These are phyloP conservation scores for Artemisia tridentata DNA, from an alignment of 129 eudicot species.

Conservation along the genomic window DNA sequence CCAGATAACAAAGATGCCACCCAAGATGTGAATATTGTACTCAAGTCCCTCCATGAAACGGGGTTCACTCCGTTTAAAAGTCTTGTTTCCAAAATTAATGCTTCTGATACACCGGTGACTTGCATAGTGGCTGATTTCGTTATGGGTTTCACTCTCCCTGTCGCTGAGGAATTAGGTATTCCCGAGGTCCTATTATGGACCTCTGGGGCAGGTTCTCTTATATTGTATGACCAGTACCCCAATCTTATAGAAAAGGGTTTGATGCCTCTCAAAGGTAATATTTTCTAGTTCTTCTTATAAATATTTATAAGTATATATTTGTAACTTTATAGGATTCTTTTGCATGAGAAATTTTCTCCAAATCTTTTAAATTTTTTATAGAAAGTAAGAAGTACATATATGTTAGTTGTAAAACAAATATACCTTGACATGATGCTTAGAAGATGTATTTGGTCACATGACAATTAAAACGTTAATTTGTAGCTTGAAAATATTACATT, in stretches of 20 bases:
- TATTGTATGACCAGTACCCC: slow-evolving; percentile 27
- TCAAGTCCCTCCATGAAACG: slow-evolving; percentile 27
- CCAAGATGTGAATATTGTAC: slow-evolving; percentile 13
- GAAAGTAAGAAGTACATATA: too few species aligned
- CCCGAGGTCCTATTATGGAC: slow-evolving; percentile 36
- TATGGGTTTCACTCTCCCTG: slow-evolving; percentile 36
- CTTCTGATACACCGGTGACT: slow-evolving; percentile 29
- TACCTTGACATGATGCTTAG: too few species aligned
- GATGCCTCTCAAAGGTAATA: slow-evolving; percentile 40
- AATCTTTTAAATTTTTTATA: too few species aligned
- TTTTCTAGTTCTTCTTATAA: not conserved
- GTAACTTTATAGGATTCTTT: not conserved
- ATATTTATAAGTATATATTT: not conserved
- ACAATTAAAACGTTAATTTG: too few species aligned
- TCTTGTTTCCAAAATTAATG: slow-evolving; percentile 23
- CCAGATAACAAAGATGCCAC: slow-evolving; percentile 32
- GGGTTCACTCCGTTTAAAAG: slow-evolving; percentile 31
- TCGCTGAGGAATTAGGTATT: slow-evolving; percentile 26
- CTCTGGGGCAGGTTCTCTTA: slow-evolving; percentile 22
- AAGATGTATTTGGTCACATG: too few species aligned
- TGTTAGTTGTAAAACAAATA: too few species aligned
- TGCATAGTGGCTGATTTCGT: slow-evolving; percentile 35
- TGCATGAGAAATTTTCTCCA: too few species aligned
- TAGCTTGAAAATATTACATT: too few species aligned
- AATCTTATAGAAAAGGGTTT: slow-evolving; percentile 36